Conservation (phyloP, 345 rosid species). For the Clarkia xantiana region DNA sequence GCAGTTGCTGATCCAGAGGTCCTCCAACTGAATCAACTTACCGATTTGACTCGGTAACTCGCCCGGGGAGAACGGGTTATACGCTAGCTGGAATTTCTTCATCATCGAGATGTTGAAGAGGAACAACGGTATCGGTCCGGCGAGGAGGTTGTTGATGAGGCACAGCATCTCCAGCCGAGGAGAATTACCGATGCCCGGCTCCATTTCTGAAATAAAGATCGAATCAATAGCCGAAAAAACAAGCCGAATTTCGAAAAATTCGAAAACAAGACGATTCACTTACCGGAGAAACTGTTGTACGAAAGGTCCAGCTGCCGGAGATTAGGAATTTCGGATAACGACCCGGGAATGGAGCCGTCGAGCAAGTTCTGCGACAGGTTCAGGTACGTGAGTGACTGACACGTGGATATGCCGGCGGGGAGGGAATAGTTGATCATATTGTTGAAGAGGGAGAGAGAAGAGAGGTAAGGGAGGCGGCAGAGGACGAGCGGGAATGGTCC, state of each 20-base stretch:
- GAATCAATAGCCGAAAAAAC: not conserved
- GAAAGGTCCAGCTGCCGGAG: slow-evolving; percentile 26
- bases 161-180: slow-evolving; percentile 32
- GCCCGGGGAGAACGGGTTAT: slow-evolving; percentile 43
- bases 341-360: slow-evolving; percentile 40
- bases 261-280: slow-evolving; percentile 14
- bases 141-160: slow-evolving; percentile 39
- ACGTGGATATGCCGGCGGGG: slow-evolving; percentile 28
- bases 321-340: slow-evolving; percentile 37
- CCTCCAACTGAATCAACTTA: slow-evolving; percentile 36
- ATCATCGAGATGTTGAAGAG: slow-evolving; percentile 58
- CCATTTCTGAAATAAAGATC: not conserved
- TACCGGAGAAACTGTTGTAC: slow-evolving; percentile 52
- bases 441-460: slow-evolving; percentile 25
- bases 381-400: slow-evolving; percentile 32
- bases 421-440: slow-evolving; percentile 57
- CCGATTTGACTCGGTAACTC: slow-evolving; percentile 35
- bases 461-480: slow-evolving; percentile 54
- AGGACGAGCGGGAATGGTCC: slow-evolving; percentile 70
- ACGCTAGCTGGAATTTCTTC: slow-evolving; percentile 34
- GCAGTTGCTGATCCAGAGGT: slow-evolving; percentile 47
- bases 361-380: slow-evolving; percentile 29
- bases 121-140: slow-evolving; percentile 33
- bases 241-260: too few relatives aligned
- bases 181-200: slow-evolving; percentile 30